Base-by-base conservation (phyloP, 306 rosid genomes). In the Dalbergia cultrata region DNA sequence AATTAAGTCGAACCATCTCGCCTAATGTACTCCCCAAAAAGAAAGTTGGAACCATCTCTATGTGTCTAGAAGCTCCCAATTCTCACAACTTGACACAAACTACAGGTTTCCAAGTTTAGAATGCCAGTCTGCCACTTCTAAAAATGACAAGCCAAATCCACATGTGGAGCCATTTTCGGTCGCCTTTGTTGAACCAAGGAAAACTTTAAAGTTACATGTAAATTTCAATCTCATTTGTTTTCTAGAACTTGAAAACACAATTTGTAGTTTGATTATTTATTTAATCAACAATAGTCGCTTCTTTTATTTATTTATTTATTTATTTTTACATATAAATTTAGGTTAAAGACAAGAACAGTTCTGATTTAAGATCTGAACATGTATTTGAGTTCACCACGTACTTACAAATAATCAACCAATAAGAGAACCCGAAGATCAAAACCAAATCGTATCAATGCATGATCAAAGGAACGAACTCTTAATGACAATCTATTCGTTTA, bases 41-140 rank as follows among this genome's bases (percentile, higher is more conserved):
- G 0, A 44, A 10, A 10, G 13, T 37, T 37, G 13, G 45, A 61
- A 45, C 34, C 31, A 59, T 74, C 18, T 60, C n/a, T 59, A 6
- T 49, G 41, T 58, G 18, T 49, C 79, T 61, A 61, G 80, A 49
- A 63, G 53, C 64, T 34, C 22, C 65, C 17, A 60, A 39, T 17
- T 49, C 52, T 62, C 39, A 35, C 39, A 64, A 34, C 50, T 31
- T 76, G 43, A 8, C 59, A 14, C 57, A 43, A 43, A 14, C 14
- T n/a, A 35, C 5, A 31, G 18, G 35, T 35, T 76, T 33, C 37
- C 72, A 33, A 18, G 17, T 35, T 52, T 50, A 34, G 41, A 50
- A 76, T 50, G 60, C 13, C 63, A 11, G 11, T 33, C 67, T 39
- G 67, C 67, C 37, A 26, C 16, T 78, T 8, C 7, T 14, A 44